Conservation (phyloP, 257 asterid genomes). For the Thymus mandschuricus region DNA sequence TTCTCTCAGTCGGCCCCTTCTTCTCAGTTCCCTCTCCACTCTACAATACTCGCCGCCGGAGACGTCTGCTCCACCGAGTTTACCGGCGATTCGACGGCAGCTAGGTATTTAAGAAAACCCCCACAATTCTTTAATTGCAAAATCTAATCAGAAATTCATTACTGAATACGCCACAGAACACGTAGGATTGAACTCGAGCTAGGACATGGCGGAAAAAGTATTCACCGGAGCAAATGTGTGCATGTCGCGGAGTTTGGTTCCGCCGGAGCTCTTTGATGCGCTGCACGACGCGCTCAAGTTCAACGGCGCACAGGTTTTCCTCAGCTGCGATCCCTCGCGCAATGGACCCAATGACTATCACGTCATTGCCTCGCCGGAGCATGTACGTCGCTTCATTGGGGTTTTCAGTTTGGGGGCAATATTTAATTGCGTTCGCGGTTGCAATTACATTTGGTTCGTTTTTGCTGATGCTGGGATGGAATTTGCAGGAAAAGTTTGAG, state of each 20-base stretch:
- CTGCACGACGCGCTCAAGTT: slow-evolving; percentile 93
- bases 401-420: neutral
- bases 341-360: slow-evolving; percentile 78
- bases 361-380: slow-evolving; percentile 77
- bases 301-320: slow-evolving; percentile 82
- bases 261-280: slow-evolving; percentile 89
- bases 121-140: slow-evolving; percentile 17
- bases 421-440: slow-evolving; percentile 21
- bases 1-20: neutral
- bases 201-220: slow-evolving; percentile 62
- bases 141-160: slow-evolving; percentile 21
- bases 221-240: slow-evolving; percentile 73
- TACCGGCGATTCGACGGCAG: neutral
- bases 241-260: slow-evolving; percentile 85
- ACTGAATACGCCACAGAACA: neutral
- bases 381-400: slow-evolving; percentile 45
- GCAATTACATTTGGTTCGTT: slow-evolving; percentile 9
- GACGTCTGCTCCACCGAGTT: neutral
- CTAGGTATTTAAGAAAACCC: neutral
- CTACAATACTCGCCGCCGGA: neutral
- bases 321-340: slow-evolving; percentile 91
- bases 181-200: neutral
- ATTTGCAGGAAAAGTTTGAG: slow-evolving; percentile 79
- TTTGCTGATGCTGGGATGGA: slow-evolving; percentile 17
- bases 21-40: neutral